A percentile compares a stretch with the other conserved stretches of the same genome.
Conservation (phyloP, 1,284 basidiomycete genomes). For the Leccinum pallidistipes region DNA sequence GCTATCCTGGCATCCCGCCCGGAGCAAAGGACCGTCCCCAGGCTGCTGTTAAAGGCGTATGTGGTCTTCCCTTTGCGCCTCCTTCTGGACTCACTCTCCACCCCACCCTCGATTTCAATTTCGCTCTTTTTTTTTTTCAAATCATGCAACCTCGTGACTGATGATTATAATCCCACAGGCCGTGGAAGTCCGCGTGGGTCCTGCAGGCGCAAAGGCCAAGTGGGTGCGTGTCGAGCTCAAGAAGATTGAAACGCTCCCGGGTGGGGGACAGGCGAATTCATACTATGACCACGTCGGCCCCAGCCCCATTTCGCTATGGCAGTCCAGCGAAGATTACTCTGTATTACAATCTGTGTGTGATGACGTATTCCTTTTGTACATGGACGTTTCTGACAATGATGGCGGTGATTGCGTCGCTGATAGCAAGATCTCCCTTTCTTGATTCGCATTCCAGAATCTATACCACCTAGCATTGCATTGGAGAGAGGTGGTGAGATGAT, state of each 20-base stretch:
- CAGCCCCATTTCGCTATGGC: slow-evolving; percentile 71
- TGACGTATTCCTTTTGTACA: background rate
- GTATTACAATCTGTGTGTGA: slow-evolving; percentile 62
- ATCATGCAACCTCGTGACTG: background rate
- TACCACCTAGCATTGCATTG: slow-evolving; percentile 78
- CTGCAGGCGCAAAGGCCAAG: slow-evolving; percentile 81
- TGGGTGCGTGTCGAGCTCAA: slow-evolving; percentile 87
- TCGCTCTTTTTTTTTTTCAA: slow-evolving; percentile 6
- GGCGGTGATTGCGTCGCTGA: background rate
- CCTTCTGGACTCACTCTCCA: slow-evolving; percentile 5
- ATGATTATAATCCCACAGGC: slow-evolving; percentile 40
- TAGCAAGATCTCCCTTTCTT: slow-evolving; percentile 78
- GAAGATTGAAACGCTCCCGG: slow-evolving; percentile 81
- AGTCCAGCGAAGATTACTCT: slow-evolving; percentile 70
- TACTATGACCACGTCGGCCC: slow-evolving; percentile 74
- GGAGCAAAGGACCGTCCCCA: slow-evolving; percentile 67
- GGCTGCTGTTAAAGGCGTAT: slow-evolving; percentile 77
- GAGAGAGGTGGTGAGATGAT: slow-evolving; percentile 58
- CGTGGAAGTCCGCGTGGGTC: slow-evolving; percentile 77
- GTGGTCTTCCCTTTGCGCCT: slow-evolving; percentile 32
- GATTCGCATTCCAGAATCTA: slow-evolving; percentile 82
- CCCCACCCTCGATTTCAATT: slow-evolving; percentile 2
- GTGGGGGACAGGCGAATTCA: slow-evolving; percentile 63
- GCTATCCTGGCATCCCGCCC: slow-evolving; percentile 80
- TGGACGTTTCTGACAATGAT: slow-evolving; percentile 33